These are phyloP conservation scores for Salix dunnii DNA, from an alignment of 345 rosid species.

Conservation along the genomic window DNA sequence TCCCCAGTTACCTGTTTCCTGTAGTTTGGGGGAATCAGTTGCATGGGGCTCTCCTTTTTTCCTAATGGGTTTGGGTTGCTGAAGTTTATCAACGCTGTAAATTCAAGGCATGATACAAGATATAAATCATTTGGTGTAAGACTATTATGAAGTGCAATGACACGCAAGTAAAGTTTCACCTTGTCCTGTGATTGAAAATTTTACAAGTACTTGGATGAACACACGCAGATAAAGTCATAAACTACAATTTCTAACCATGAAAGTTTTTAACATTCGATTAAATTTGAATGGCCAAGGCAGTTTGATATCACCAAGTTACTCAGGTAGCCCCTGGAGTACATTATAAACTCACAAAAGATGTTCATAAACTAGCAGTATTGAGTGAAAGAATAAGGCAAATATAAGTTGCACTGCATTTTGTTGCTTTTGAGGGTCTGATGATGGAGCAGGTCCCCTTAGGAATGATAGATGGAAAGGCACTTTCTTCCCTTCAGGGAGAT, in stretches of 20 bases:
- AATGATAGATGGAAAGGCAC: too few relatives aligned
- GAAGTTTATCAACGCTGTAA: slow-evolving; percentile 65
- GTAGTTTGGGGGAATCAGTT: slow-evolving; percentile 27
- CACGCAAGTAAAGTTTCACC: background rate
- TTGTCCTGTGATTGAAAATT: background rate
- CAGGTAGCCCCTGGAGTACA: too few relatives aligned
- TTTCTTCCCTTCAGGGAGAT: too few relatives aligned
- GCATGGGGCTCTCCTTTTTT: slow-evolving; percentile 28
- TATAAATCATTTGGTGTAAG: background rate
- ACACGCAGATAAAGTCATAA: too few relatives aligned
- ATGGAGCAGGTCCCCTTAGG: too few relatives aligned
- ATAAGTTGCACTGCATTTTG: too few relatives aligned
- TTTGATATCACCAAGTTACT: too few relatives aligned
- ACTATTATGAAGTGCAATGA: background rate
- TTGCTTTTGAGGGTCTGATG: too few relatives aligned
- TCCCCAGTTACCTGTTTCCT: slow-evolving; percentile 69
- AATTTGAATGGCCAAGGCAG: too few relatives aligned
- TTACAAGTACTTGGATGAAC: background rate
- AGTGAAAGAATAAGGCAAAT: too few relatives aligned
- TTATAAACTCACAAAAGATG: too few relatives aligned
- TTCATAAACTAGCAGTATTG: too few relatives aligned
- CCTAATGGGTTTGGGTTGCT: slow-evolving; percentile 37
- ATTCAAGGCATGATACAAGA: background rate
- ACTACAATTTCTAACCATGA: background rate
- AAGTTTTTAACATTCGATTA: background rate